These are phyloP conservation scores for Syzygium aqueum DNA, from an alignment of 345 rosid species.

Conservation along the genomic window DNA sequence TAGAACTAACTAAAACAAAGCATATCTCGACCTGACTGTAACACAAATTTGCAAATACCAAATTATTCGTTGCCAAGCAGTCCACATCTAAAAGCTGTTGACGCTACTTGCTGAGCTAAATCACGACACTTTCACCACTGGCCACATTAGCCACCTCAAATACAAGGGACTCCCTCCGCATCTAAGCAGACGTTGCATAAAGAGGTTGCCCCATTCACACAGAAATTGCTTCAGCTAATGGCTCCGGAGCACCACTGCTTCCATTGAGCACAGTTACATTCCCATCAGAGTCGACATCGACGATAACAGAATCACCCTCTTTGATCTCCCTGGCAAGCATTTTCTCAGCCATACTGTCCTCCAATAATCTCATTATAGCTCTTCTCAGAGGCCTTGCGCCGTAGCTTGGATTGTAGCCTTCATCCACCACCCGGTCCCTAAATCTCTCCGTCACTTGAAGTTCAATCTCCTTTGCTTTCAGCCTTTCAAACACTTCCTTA, in stretches of 20 bases:
- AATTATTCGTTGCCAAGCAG: neutral
- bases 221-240: constrained; percentile 27
- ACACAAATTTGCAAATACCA: neutral
- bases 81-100: neutral
- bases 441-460: constrained; percentile 95
- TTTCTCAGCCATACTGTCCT: constrained; percentile 99
- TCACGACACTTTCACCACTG: neutral
- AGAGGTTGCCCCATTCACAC: neutral
- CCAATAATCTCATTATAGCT: constrained; percentile 90
- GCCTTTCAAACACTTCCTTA: constrained; percentile 72
- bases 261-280: constrained; percentile 82
- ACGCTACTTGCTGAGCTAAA: neutral
- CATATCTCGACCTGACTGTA: neutral
- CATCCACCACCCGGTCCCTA: constrained; percentile 83
- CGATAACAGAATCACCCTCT: constrained; percentile 87
- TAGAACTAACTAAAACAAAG: neutral
- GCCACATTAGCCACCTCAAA: neutral
- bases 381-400: constrained; percentile 97
- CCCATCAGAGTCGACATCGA: constrained; percentile 79
- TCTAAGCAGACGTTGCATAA: neutral
- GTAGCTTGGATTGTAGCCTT: constrained; percentile 93
- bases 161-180: neutral
- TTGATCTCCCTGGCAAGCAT: constrained; percentile 93
- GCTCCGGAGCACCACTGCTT: constrained; percentile 51
- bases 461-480: constrained; percentile 70